Evolutionary conservation across 352 stramenopile species (phyloP), one percentile per base, ranked within the genome.

Genomic region (Globisporangium acanthophoron): DNA sequence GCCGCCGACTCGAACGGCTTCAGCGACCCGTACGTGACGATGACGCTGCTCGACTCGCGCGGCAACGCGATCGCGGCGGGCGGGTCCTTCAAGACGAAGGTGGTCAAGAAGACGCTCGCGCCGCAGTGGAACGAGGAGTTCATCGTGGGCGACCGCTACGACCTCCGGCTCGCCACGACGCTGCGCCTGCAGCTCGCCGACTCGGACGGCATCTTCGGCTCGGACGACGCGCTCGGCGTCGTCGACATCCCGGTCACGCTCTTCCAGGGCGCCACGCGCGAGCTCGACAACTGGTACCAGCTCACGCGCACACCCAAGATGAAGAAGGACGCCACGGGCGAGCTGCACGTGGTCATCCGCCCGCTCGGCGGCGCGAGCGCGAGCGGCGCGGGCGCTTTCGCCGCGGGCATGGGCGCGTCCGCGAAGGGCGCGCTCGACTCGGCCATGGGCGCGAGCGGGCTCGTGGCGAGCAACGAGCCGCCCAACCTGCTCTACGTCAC

Each of bases 401-500:
- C 56, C 16, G 50, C 18, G 15, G 53, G 48, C 15, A 15, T 62
- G 0, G 52, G 62, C 11, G 51, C 56, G 24, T 54, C 49, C 9
- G 46, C 20, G 7, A 80, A 70, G 50, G 60, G 70, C 6, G 69
- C 48, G 5, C 64, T 82, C 5, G 72, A 68, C 41, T 50, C 64
- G 8, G 56, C 35, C 8, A 29, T 85, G 33, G 76, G 73, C 39
- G 78, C 87, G 45, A 62, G 21, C 43, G 29, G 18, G n/a, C 29
- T 7, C 41, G 21, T 12, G 50, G 41, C 54, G 47, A 29, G 43
- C 54, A 20, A 59, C 35, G 59, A 58, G 16, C 52, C 69, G 43
- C 75, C 78, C 5, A 91, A 91, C 33, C 49, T 89, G 52, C 65
- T 91, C 3, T 85, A 79, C 44, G 78, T 89, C 27, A 88, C 78